phyloP scores from a whole-genome alignment of 2,329 filamentous ascomycete genomes.

The Cladosporium sp. region DNA sequence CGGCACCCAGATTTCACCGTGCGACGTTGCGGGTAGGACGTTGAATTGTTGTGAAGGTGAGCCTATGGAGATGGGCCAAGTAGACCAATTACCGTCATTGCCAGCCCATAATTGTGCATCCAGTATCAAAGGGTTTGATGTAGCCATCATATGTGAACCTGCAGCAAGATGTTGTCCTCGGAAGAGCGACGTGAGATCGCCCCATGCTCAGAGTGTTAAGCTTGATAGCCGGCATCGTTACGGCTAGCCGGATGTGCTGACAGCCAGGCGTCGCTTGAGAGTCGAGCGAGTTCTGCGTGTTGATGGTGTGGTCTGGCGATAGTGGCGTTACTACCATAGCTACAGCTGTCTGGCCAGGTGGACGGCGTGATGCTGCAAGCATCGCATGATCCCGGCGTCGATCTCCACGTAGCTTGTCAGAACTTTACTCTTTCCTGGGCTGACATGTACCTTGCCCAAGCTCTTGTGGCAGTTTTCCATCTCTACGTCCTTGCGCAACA shows the following conservation, averaged over 20 bases:
- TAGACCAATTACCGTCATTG: constrained; percentile 27
- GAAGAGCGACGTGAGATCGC: background rate
- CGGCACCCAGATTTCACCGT: constrained; percentile 38
- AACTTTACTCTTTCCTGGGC: background rate
- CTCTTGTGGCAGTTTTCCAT: background rate
- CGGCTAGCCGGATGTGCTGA: background rate
- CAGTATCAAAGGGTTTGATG: constrained; percentile 14
- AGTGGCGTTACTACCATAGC: background rate
- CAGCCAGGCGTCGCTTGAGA: background rate
- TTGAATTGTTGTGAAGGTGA: constrained; percentile 24
- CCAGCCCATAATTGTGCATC: constrained; percentile 23
- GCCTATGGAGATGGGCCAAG: constrained; percentile 22
- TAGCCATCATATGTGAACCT: background rate
- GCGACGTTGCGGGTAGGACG: constrained; percentile 30
- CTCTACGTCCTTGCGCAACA: background rate
- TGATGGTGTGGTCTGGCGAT: background rate
- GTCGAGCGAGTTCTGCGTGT: background rate
- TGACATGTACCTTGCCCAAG: background rate
- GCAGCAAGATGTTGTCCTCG: background rate
- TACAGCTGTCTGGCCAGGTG: background rate
- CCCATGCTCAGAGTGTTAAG: background rate
- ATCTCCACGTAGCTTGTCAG: background rate
- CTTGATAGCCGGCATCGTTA: background rate
- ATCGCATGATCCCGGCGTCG: background rate
- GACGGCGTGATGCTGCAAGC: background rate